These are phyloP conservation scores for Lepidium sativum DNA, from an alignment of 345 rosid genomes.

Conservation along the genomic window DNA sequence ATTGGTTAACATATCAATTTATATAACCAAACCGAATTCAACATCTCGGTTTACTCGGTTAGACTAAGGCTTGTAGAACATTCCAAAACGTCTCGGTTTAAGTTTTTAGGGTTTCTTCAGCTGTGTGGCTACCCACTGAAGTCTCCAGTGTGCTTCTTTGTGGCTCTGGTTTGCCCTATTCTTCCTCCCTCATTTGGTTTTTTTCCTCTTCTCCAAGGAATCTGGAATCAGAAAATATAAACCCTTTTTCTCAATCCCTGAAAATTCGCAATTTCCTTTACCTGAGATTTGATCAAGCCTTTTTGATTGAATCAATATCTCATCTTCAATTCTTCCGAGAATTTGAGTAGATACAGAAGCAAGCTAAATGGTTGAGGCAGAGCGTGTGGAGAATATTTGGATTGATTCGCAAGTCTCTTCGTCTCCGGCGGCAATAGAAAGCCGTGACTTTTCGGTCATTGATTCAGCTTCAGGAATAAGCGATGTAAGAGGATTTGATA, in stretches of 20 bases:
- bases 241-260: not conserved
- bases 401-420: slow-evolving; percentile 18
- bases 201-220: slow-evolving; percentile 29
- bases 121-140: slow-evolving; percentile 22
- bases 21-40: not conserved
- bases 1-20: not conserved
- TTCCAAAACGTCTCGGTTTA: slow-evolving; percentile 9
- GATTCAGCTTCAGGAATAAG: not conserved
- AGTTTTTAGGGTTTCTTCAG: not conserved
- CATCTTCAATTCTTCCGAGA: no score
- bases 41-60: slow-evolving; percentile 4
- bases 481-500: slow-evolving; percentile 15
- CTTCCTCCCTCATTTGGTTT: not conserved
- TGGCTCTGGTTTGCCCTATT: slow-evolving; percentile 18
- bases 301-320: not conserved
- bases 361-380: slow-evolving; percentile 20
- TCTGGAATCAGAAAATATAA: slow-evolving; percentile 14
- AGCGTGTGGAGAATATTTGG: slow-evolving; percentile 22
- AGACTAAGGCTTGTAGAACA: not conserved
- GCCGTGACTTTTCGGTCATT: not conserved
- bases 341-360: no score
- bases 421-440: slow-evolving; percentile 4
- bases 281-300: not conserved
- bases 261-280: not conserved
- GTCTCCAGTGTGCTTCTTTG: slow-evolving; percentile 19